phyloP scores from a whole-genome alignment of 1,139 yeast genomes.

The Yamadazyma diddensiae region DNA sequence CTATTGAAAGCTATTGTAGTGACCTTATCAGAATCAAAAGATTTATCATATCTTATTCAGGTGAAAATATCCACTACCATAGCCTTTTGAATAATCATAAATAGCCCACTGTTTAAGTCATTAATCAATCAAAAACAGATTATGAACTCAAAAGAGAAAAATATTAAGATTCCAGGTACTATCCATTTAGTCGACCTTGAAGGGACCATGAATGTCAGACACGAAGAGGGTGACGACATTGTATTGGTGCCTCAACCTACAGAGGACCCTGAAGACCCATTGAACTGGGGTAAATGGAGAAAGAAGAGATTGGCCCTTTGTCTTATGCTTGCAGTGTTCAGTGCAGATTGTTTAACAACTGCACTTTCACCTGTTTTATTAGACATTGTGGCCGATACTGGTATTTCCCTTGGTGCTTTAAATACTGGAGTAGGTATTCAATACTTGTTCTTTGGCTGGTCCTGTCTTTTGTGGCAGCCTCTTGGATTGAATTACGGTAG shows the following conservation, averaged over 20 bases:
- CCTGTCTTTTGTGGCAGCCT: constrained; percentile 15
- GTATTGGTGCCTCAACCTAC: constrained; percentile 28
- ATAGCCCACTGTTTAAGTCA: too few relatives aligned
- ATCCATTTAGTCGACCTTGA: constrained; percentile 24
- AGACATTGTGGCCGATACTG: constrained; percentile 15
- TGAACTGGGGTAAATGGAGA: constrained; percentile 20
- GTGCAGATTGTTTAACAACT: constrained; percentile 11
- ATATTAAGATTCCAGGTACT: constrained; percentile 22
- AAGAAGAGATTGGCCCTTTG: constrained; percentile 17
- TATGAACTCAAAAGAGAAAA: constrained; percentile 5
- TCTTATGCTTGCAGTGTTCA: constrained; percentile 13
- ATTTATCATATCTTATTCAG: too few relatives aligned
- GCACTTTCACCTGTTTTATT: constrained; percentile 12
- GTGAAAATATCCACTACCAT: too few relatives aligned
- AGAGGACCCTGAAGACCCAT: constrained; percentile 24
- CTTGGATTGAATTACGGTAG: constrained; percentile 37
- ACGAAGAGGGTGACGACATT: constrained; percentile 18
- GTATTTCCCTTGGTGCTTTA: constrained; percentile 20
- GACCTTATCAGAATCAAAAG: too few relatives aligned
- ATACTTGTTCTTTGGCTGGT: constrained; percentile 32
- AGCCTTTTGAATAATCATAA: too few relatives aligned
- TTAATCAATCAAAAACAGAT: too few relatives aligned
- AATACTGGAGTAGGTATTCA: constrained; percentile 30
- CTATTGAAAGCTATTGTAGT: too few relatives aligned
- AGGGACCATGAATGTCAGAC: constrained; percentile 19